Evolutionary conservation across 257 asterid species (phyloP).

Genomic region (Solanum chmielewskii): DNA sequence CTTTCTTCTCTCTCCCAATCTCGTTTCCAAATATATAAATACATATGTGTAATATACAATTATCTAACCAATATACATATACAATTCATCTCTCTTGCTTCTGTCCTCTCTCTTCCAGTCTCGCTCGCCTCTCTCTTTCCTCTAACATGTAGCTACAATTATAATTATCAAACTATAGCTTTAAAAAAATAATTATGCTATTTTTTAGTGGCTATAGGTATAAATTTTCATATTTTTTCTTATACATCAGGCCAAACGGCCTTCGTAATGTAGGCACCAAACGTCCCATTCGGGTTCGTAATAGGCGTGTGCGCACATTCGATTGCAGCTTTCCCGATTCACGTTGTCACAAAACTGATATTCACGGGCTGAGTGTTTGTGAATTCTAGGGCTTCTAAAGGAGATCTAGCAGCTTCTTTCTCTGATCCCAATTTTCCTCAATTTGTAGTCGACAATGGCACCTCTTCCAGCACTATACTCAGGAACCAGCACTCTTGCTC

Average conservation of each 20-base stretch:
- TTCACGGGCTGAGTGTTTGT: not conserved
- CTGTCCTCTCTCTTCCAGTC: no score
- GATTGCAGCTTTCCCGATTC: not conserved
- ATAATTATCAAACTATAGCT: no score
- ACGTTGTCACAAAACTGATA: not conserved
- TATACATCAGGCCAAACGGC: no score
- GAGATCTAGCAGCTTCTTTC: not conserved
- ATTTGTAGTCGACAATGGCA: constrained; percentile 12
- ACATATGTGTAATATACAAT: no score
- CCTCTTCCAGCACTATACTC: constrained; percentile 33
- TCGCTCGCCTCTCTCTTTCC: rapidly evolving
- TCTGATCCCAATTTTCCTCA: not conserved
- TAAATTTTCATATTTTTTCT: no score
- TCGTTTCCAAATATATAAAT: no score
- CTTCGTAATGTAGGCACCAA: not conserved
- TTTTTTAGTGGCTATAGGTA: rapidly evolving
- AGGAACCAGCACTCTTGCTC: constrained; percentile 40
- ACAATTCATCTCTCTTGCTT: no score
- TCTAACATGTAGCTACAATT: no score
- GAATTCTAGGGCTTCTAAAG: not conserved
- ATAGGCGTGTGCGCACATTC: not conserved
- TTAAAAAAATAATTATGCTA: no score
- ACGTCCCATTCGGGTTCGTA: not conserved
- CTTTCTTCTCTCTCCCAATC: no score
- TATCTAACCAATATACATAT: no score